Evolutionary conservation across 768 basidiomycete genomes (phyloP).

Genomic region (Boletus vermiculosoides): DNA sequence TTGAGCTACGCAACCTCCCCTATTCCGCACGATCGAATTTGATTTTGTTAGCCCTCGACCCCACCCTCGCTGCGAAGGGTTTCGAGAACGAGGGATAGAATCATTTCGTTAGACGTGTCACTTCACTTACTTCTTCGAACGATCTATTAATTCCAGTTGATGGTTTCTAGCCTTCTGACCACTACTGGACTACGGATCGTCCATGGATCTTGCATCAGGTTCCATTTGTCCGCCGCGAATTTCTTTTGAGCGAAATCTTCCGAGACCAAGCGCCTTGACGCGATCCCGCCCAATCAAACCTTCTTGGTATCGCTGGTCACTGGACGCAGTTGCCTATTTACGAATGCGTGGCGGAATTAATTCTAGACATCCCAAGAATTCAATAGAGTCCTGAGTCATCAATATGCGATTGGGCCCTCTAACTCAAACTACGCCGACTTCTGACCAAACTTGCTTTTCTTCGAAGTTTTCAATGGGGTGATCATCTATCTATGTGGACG

Average conservation of each 20-base stretch:
- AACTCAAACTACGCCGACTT: conserved; percentile 45
- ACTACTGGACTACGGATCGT: conserved; percentile 54
- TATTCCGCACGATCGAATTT: conserved; percentile 17
- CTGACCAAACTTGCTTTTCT: conserved; percentile 54
- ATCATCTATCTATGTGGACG: conserved; percentile 44
- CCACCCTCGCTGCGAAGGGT: conserved; percentile 46
- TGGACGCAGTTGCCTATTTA: conserved; percentile 50
- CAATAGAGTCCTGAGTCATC: conserved; percentile 59
- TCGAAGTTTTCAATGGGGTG: conserved; percentile 46
- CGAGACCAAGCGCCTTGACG: conserved; percentile 40
- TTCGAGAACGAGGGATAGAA: conserved; percentile 52
- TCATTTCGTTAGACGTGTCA: conserved; percentile 47
- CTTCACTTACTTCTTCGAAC: conserved; percentile 53
- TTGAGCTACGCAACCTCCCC: conserved; percentile 12
- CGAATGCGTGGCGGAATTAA: conserved; percentile 52
- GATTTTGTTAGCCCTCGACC: conserved; percentile 46
- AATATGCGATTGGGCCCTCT: conserved; percentile 41
- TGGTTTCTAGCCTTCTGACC: conserved; percentile 43
- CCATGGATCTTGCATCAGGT: conserved; percentile 56
- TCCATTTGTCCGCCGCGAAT: conserved; percentile 45
- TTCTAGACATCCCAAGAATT: conserved; percentile 55
- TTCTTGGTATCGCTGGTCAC: conserved; percentile 55
- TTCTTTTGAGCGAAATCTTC: conserved; percentile 52
- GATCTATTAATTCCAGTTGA: conserved; percentile 60
- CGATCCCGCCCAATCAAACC: conserved; percentile 42